Evolutionary conservation across 2,329 filamentous ascomycete genomes (phyloP), one percentile per base, ranked within the genome.

Genomic region (Aspergillus melleus): DNA sequence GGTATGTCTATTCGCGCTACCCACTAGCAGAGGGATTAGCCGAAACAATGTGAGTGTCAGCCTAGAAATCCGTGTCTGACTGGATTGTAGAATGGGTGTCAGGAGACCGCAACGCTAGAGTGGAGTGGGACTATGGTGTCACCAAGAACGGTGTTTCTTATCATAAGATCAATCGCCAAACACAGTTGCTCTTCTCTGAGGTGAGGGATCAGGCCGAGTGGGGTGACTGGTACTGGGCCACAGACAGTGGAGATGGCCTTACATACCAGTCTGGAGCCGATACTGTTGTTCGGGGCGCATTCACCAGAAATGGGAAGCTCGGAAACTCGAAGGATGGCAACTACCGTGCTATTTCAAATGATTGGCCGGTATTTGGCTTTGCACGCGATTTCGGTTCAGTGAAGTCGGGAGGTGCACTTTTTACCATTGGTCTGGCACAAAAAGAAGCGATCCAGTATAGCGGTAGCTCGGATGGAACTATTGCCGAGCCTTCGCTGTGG

Each of bases 61-160:
- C 16, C 49, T 24, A 46, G 55, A 24, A 22, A 20, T 2, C 44
- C 44, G 26, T 36, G 55, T 52, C 62, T 70, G 49, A 71, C 49
- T 11, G 20, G 19, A 3, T 26, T 19, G 14, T 59, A 91, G 90
- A 93, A 81, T 92, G 88, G 86, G 83, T 86, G 3, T 88, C 88
- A 14, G 88, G 88, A 22, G 84, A 92, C 68, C 74, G 77, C 6
- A 74, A 65, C 26, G 77, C 83, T 4, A 70, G 82, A 42, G 83
- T 88, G 46, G 74, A 87, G 65, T 92, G 90, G 90, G 82, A 86
- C 51, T 84, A 84, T 61, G 81, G 77, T 55, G 71, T 72, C 39
- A 79, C 77, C 1, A 76, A 81, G 29, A 76, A 81, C 29, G 80
- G 78, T 3, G 77, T 91, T 42, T 80, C 82, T 6, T 91, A 88